A percentile compares a stretch with the other conserved stretches of the same genome.
Evolutionary conservation across 202 grass and related monocot genomes (phyloP).

Genomic region (Zizania palustris): DNA sequence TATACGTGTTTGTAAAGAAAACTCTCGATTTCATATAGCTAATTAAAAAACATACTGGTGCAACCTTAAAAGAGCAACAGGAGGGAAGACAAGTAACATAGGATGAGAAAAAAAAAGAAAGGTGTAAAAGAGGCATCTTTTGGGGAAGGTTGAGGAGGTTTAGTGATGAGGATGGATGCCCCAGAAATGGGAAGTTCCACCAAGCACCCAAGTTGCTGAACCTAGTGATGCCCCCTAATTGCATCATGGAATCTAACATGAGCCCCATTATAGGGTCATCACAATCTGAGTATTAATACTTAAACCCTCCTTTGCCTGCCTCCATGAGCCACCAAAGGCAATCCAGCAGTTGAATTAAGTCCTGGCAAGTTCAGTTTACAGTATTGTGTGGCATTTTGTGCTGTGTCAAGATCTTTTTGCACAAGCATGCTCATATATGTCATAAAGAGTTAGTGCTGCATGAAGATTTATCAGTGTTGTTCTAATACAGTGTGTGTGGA

Average conservation of each 20-base stretch:
- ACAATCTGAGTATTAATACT: slow-evolving; percentile 37
- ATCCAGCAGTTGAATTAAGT: neutral
- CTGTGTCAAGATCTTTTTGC: neutral
- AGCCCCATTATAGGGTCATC: slow-evolving; percentile 57
- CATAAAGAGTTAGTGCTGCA: neutral
- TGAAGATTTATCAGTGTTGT: slow-evolving; percentile 46
- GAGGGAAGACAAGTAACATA: slow-evolving; percentile 24
- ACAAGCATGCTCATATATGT: neutral
- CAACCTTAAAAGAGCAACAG: slow-evolving; percentile 18
- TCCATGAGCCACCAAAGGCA: slow-evolving; percentile 29
- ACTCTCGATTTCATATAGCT: neutral
- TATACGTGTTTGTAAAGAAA: slow-evolving; percentile 10
- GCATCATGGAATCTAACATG: slow-evolving; percentile 69
- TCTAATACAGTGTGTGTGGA: slow-evolving; percentile 23
- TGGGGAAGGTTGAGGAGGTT: slow-evolving; percentile 41
- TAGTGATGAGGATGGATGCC: slow-evolving; percentile 46
- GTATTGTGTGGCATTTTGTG: neutral
- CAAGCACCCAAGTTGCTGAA: slow-evolving; percentile 49
- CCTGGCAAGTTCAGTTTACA: slow-evolving; percentile 26
- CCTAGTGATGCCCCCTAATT: slow-evolving; percentile 61
- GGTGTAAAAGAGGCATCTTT: slow-evolving; percentile 42
- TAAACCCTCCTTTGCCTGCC: slow-evolving; percentile 41
- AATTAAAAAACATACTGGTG: slow-evolving; percentile 18
- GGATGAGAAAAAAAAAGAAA: slow-evolving; percentile 21
- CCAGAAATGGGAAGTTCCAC: slow-evolving; percentile 66